Percentiles rank a stretch among this genome's conserved stretches.
Conservation (phyloP, 805 yeast genomes). For the Candida takata region DNA sequence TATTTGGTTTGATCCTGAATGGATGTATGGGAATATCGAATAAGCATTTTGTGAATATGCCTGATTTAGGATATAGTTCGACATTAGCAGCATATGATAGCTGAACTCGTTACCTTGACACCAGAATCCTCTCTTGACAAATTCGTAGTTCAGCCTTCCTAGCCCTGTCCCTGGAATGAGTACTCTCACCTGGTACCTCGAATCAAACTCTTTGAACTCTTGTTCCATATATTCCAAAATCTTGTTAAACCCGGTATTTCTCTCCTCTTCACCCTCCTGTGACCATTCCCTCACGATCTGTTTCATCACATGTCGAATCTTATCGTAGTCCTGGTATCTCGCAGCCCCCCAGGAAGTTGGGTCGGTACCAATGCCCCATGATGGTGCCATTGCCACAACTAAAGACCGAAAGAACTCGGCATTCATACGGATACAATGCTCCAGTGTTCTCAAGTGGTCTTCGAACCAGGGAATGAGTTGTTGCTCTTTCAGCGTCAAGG, state of each 20-base stretch:
- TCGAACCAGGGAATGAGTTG: constrained; percentile 44
- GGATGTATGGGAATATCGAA: constrained; percentile 49
- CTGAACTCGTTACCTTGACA: constrained; percentile 65
- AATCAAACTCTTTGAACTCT: constrained; percentile 31
- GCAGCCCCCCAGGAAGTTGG: constrained; percentile 38
- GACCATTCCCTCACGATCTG: constrained; percentile 63
- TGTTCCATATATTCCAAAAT: constrained; percentile 28
- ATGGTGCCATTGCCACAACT: constrained; percentile 35
- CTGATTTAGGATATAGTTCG: constrained; percentile 47
- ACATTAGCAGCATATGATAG: constrained; percentile 54
- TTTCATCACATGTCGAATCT: constrained; percentile 47
- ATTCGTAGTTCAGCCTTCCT: constrained; percentile 51
- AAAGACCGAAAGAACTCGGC: constrained; percentile 35
- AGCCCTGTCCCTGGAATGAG: constrained; percentile 62
- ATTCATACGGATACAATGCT: constrained; percentile 39
- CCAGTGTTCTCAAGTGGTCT: constrained; percentile 32
- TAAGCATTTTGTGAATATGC: constrained; percentile 33
- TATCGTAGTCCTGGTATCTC: constrained; percentile 40
- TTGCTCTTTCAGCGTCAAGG: constrained; percentile 35
- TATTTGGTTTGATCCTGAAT: constrained; percentile 39
- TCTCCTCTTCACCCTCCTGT: constrained; percentile 40
- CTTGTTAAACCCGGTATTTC: constrained; percentile 32
- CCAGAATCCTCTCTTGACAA: constrained; percentile 47
- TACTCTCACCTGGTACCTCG: constrained; percentile 35
- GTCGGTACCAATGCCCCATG: constrained; percentile 42